These are phyloP conservation scores for Cronartium quercuum DNA, from an alignment of 1,284 basidiomycete species.

Conservation along the genomic window DNA sequence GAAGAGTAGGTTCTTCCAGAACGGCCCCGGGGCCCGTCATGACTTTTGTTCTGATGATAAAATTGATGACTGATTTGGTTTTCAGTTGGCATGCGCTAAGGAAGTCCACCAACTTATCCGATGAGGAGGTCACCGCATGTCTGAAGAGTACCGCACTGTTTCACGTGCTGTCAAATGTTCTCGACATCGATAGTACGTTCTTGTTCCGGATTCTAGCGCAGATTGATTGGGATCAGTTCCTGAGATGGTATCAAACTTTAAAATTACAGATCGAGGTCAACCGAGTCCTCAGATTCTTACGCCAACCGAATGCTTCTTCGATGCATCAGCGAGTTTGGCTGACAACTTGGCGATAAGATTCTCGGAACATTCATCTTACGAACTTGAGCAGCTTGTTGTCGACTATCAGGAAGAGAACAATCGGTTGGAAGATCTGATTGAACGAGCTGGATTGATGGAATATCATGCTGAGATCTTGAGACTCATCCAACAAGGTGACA, in stretches of 20 bases:
- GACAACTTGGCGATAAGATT: conserved; percentile 28
- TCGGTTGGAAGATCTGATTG: conserved; percentile 19
- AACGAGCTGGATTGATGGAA: conserved; percentile 22
- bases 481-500: conserved; percentile 21
- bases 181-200: conserved; percentile 11
- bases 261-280: conserved; percentile 5
- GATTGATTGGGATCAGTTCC: not conserved
- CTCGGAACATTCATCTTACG: conserved; percentile 20
- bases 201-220: not conserved
- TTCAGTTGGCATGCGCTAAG: conserved; percentile 65
- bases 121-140: conserved; percentile 62
- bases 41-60: not conserved
- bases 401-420: conserved; percentile 23
- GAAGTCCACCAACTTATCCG: conserved; percentile 62
- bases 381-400: conserved; percentile 19
- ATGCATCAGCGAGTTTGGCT: conserved; percentile 10
- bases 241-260: not conserved
- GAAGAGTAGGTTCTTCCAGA: conserved; percentile 63
- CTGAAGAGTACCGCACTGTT: conserved; percentile 66
- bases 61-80: not conserved
- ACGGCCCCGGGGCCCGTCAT: not conserved
- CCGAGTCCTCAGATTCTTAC: conserved; percentile 10
- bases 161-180: conserved; percentile 39
- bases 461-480: conserved; percentile 28
- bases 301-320: conserved; percentile 29